A percentile compares a stretch with the other conserved stretches of the same genome.
phyloP scores from a whole-genome alignment of 179 eudicot species.

The Patellifolia procumbens region DNA sequence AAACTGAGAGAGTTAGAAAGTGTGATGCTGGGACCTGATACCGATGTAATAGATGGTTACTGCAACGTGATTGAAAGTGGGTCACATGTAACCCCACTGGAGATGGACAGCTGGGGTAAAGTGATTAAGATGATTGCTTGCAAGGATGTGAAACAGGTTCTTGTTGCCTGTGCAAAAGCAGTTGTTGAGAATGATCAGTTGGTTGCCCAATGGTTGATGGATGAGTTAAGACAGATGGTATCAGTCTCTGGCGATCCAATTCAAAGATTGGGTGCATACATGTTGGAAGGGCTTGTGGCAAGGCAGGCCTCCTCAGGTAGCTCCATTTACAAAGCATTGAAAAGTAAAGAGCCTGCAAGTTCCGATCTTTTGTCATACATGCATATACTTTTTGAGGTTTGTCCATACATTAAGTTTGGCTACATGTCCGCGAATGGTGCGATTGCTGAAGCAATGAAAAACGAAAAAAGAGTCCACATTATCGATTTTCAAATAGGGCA shows the following conservation, averaged over 20 bases:
- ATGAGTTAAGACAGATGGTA: slow-evolving; percentile 75
- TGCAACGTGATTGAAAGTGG: slow-evolving; percentile 30
- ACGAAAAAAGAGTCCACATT: slow-evolving; percentile 68
- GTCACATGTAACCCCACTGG: slow-evolving; percentile 34
- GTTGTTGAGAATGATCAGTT: slow-evolving; percentile 58
- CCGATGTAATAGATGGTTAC: slow-evolving; percentile 45
- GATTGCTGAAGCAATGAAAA: slow-evolving; percentile 86
- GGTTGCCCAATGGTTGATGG: slow-evolving; percentile 61
- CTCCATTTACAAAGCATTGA: slow-evolving; percentile 65
- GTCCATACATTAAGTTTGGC: slow-evolving; percentile 93
- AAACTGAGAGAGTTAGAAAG: slow-evolving; percentile 66
- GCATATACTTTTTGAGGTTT: slow-evolving; percentile 83
- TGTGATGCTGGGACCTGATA: slow-evolving; percentile 76
- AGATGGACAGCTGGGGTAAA: slow-evolving; percentile 55
- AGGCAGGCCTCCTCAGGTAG: slow-evolving; percentile 78
- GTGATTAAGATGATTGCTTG: slow-evolving; percentile 56
- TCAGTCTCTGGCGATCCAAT: slow-evolving; percentile 91
- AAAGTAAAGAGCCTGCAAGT: slow-evolving; percentile 71
- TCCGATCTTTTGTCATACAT: slow-evolving; percentile 73
- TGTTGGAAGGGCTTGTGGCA: slow-evolving; percentile 95
- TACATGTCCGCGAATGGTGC: slow-evolving; percentile 99
- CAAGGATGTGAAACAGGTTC: slow-evolving; percentile 62
- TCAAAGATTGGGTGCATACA: slow-evolving; percentile 89
- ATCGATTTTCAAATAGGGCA: slow-evolving; percentile 84
- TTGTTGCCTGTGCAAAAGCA: slow-evolving; percentile 72